Evolutionary conservation across 208 protist species (phyloP), one percentile per base, ranked within the genome.

Genomic region (Naegleria gruberi): DNA sequence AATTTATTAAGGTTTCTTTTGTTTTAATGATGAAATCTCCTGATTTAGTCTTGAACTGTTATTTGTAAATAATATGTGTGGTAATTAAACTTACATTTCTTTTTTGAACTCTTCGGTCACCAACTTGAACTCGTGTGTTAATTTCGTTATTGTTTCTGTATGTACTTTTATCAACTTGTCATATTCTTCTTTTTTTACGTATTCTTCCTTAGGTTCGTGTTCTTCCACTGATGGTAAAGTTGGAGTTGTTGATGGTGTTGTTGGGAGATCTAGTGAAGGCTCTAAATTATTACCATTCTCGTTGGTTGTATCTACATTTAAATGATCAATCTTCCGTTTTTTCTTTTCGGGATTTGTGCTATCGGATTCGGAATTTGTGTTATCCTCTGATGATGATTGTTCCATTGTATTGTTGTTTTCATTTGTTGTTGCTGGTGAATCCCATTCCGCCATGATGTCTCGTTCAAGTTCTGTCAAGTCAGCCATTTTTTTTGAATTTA

Each of bases 1-100:
- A 23, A 65, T 30, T 23, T 65, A 65, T n/a, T n/a, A n/a, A n/a
- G n/a, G n/a, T n/a, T n/a, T n/a, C n/a, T n/a, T n/a, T n/a, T n/a
- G n/a, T n/a, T n/a, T n/a, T n/a, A n/a, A n/a, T n/a, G n/a, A n/a
- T n/a, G n/a, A n/a, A n/a, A n/a, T n/a, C n/a, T n/a, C n/a, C n/a
- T n/a, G n/a, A n/a, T n/a, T n/a, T n/a, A n/a, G n/a, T n/a, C n/a
- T n/a, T n/a, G n/a, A n/a, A n/a, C n/a, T n/a, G n/a, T n/a, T n/a
- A n/a, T n/a, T n/a, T n/a, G n/a, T n/a, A n/a, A n/a, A n/a, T n/a
- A n/a, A n/a, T n/a, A n/a, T n/a, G n/a, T n/a, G n/a, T n/a, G n/a
- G n/a, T n/a, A n/a, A n/a, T 65, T 65, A 65, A 19, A 77, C 65
- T 77, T 77, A 77, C 65, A 77, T 77, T 77, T 77, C 65, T 26